Percentiles rank a stretch among this genome's conserved stretches.
phyloP scores from a whole-genome alignment of 495 filamentous ascomycete species.

The Aspergillus ellipticus region DNA sequence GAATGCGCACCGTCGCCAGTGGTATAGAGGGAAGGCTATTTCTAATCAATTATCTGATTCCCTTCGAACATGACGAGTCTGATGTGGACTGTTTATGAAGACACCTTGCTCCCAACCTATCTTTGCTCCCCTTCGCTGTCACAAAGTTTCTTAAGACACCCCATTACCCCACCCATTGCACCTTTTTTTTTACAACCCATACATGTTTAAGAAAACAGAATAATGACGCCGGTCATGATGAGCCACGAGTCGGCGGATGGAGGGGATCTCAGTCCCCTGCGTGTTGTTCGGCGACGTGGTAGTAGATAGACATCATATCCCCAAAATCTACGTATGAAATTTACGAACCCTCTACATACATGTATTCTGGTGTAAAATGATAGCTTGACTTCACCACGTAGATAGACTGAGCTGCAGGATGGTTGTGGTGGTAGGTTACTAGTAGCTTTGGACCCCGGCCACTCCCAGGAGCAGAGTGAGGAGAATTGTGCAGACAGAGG shows the following conservation, averaged over 20 bases:
- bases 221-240: constrained; percentile 19
- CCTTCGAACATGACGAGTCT: constrained; percentile 15
- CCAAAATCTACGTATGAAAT: constrained; percentile 37
- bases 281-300: constrained; percentile 24
- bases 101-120: neutral
- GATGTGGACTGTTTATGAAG: constrained; percentile 2
- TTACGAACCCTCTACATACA: neutral
- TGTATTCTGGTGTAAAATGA: neutral
- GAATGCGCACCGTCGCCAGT: constrained; percentile 12
- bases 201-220: constrained; percentile 17
- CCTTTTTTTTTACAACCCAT: constrained; percentile 3
- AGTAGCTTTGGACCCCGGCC: neutral
- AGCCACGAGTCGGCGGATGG: constrained; percentile 24
- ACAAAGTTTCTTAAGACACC: constrained; percentile 6
- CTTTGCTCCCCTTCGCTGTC: neutral
- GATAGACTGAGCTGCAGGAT: neutral
- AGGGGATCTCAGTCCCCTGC: constrained; percentile 16
- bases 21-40: constrained; percentile 15
- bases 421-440: neutral
- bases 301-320: constrained; percentile 42
- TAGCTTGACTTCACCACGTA: too few relatives aligned
- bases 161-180: constrained; percentile 7
- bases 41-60: constrained; percentile 11
- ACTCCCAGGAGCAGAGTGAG: neutral
- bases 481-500: too few relatives aligned